These are phyloP conservation scores for Escallonia herrerae DNA, from an alignment of 129 eudicot species.

Conservation along the genomic window DNA sequence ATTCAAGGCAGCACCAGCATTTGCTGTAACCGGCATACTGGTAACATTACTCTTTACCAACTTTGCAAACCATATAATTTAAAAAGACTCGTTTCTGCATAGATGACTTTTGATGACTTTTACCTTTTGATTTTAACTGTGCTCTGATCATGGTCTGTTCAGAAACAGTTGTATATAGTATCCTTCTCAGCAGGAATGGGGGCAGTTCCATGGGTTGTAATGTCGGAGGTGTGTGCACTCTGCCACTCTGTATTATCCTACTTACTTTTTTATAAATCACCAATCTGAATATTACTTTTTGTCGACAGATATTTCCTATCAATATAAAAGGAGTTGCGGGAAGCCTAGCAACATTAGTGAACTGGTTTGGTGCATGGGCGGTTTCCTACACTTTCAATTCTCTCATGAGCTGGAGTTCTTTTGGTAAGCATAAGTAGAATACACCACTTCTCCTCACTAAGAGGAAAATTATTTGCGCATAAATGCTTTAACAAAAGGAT, in stretches of 20 bases:
- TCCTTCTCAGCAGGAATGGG: conserved; percentile 87
- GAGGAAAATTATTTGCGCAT: background rate
- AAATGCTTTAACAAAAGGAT: background rate
- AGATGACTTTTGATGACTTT: background rate
- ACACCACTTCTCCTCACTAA: background rate
- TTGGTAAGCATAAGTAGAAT: conserved; percentile 24
- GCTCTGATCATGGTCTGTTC: background rate
- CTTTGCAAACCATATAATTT: background rate
- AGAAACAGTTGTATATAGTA: conserved; percentile 48
- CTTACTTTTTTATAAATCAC: background rate
- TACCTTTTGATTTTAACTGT: background rate
- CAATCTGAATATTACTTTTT: conserved; percentile 1
- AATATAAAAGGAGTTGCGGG: conserved; percentile 59
- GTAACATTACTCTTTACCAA: conserved; percentile 22
- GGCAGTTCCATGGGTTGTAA: conserved; percentile 92
- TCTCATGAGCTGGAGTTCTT: conserved; percentile 67
- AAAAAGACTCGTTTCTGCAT: background rate
- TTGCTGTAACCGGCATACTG: conserved; percentile 77
- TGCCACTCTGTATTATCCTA: background rate
- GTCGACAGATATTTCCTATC: conserved; percentile 50
- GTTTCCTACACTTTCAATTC: conserved; percentile 62
- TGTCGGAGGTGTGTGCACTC: conserved; percentile 72
- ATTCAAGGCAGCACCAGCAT: conserved; percentile 49
- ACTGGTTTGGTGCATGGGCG: conserved; percentile 72
- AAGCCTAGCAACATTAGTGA: conserved; percentile 53